These are phyloP conservation scores for Cyclotella distinguenda DNA, from an alignment of 108 stramenopile species.

Conservation along the genomic window DNA sequence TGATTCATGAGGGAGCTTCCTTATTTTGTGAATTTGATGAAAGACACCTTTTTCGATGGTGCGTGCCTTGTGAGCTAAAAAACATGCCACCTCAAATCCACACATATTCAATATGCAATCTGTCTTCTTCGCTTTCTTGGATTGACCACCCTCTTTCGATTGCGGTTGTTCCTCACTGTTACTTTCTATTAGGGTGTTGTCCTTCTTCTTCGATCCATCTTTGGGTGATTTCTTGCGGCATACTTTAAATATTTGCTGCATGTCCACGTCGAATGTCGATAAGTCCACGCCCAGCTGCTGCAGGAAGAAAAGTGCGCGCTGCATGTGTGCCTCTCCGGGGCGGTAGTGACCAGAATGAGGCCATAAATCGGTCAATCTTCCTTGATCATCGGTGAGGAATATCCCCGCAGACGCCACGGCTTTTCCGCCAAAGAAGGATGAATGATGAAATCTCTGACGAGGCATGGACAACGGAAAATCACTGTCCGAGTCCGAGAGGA, in stretches of 20 bases:
- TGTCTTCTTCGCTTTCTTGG: slow-evolving; percentile 73
- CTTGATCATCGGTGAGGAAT: slow-evolving; percentile 79
- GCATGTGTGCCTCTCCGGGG: slow-evolving; percentile 86
- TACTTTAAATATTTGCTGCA: slow-evolving; percentile 87
- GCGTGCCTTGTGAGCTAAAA: slow-evolving; percentile 77
- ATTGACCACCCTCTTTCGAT: slow-evolving; percentile 9
- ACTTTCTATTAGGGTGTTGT: slow-evolving; percentile 1
- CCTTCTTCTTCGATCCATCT: slow-evolving; percentile 23
- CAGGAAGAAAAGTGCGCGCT: slow-evolving; percentile 81
- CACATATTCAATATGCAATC: slow-evolving; percentile 68
- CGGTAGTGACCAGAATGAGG: slow-evolving; percentile 95
- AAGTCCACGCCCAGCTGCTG: slow-evolving; percentile 75
- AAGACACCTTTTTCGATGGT: slow-evolving; percentile 81
- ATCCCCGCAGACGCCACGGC: slow-evolving; percentile 92
- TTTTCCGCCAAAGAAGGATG: slow-evolving; percentile 90
- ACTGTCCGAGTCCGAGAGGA: too few relatives aligned
- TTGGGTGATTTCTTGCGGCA: slow-evolving; percentile 59
- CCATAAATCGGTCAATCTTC: slow-evolving; percentile 76
- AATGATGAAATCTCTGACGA: slow-evolving; percentile 92
- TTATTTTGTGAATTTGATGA: slow-evolving; percentile 75
- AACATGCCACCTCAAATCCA: slow-evolving; percentile 74
- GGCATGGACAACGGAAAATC: too few relatives aligned
- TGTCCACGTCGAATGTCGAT: slow-evolving; percentile 79
- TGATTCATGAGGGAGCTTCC: slow-evolving; percentile 54
- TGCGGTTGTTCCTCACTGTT: slow-evolving; percentile 1